Base-by-base conservation (phyloP, 164 flowering plant genomes). In the Magnolia kwangsiensis region DNA sequence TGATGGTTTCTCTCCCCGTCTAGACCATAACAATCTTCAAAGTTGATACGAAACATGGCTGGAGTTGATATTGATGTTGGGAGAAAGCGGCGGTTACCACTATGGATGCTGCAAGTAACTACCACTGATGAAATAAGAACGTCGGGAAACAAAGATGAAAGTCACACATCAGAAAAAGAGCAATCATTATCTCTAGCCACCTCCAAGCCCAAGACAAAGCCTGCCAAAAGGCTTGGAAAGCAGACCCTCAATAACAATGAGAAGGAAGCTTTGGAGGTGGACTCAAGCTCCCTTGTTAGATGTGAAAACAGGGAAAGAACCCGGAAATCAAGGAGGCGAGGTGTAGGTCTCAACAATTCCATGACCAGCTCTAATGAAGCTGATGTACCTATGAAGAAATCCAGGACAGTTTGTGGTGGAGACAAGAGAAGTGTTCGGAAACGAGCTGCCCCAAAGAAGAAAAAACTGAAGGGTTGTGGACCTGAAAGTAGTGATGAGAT, bases 101-200 rank as follows among this genome's bases (percentile, higher is more conserved):
- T 67, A 51, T 88, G 90, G 90, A 88, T 89, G 92, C n/a, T 73
- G 67, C 85, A 85, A 8, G 81, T 74, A 27, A 55, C 72, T 65
- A 75, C 71, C 49, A 71, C 71, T 51, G 85, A 81, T 59, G 75
- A 76, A 59, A 19, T 20, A 19, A 71, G 67, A 18, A 75, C 81
- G 64, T 51, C 81, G 7, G 74, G 18, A 20, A 67, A 72, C 4
- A 71, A 51, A 75, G 78, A 73, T 73, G 76, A 50, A 75, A 76
- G 69, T 13, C 75, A 49, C 7, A 24, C 19, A 1, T n/a, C 67
- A 10, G 9, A 4, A 59, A 78, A 75, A n/a, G 65, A 61, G 74
- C 68, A 70, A 27, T 67, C 71, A 29, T 24, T 50, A 23, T 9
- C 13, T n/a, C 51, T 77, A 76, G 78, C 55, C 73, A 21, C 68